phyloP scores from a whole-genome alignment of 139 green algal genomes.

The Limnomonas spitsbergensis region DNA sequence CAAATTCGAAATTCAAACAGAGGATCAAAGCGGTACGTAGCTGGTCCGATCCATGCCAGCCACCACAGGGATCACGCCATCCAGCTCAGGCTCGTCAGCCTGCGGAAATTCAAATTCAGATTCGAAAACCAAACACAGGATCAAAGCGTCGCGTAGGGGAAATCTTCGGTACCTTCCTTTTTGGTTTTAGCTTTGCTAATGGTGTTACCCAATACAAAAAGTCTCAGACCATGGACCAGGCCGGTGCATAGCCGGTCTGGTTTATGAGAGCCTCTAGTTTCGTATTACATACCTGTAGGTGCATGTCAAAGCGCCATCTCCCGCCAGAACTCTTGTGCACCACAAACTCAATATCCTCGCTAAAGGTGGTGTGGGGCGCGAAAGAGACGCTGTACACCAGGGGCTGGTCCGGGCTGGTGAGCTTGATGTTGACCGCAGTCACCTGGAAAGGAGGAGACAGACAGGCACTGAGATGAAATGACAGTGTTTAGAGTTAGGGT shows the following conservation, averaged over 20 bases:
- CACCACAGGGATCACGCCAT: constrained; percentile 47
- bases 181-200: too few species aligned
- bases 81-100: constrained; percentile 44
- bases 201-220: too few species aligned
- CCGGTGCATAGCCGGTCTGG: constrained; percentile 11
- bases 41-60: constrained; percentile 36
- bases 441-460: background rate
- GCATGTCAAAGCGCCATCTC: constrained; percentile 59
- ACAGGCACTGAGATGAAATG: too few species aligned
- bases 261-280: constrained; percentile 51
- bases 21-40: constrained; percentile 28
- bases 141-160: too few species aligned
- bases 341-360: constrained; percentile 40
- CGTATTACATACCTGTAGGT: constrained; percentile 41
- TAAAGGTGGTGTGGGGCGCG: constrained; percentile 34
- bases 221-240: too few species aligned
- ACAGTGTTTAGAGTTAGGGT: too few species aligned
- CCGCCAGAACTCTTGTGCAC: constrained; percentile 54
- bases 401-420: constrained; percentile 11
- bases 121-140: constrained; percentile 20
- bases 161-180: too few species aligned
- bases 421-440: background rate
- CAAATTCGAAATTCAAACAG: too few species aligned
- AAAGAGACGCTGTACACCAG: constrained; percentile 41
- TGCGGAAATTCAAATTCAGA: too few species aligned